Percentiles rank a stretch among this genome's conserved stretches.
phyloP scores from a whole-genome alignment of 352 stramenopile species.

The Globisporangium camurandrum region DNA sequence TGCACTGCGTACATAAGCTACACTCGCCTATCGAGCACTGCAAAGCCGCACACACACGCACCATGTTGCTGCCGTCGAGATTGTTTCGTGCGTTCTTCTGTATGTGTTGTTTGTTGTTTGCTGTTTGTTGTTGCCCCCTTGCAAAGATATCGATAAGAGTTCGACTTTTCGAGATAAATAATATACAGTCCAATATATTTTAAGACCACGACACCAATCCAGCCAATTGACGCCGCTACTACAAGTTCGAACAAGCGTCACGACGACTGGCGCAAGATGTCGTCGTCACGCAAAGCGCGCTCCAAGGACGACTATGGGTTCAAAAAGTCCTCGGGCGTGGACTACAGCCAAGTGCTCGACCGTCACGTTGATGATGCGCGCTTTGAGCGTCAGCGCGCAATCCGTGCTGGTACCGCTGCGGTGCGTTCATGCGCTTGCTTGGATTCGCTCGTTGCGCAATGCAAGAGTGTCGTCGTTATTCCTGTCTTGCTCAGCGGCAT shows the following conservation, averaged over 20 bases:
- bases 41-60: neutral
- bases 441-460: no score
- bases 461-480: no score
- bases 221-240: neutral
- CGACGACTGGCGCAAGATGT: constrained; percentile 13
- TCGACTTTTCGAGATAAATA: no score
- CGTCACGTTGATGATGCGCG: constrained; percentile 80
- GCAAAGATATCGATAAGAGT: no score
- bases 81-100: neutral
- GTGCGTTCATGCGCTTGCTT: constrained; percentile 19
- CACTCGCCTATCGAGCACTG: no score
- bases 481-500: no score
- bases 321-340: constrained; percentile 72
- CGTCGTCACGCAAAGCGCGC: constrained; percentile 17
- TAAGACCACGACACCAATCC: no score
- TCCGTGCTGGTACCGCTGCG: constrained; percentile 31
- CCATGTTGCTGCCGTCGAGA: neutral
- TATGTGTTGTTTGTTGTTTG: neutral
- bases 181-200: no score
- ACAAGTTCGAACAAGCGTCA: neutral
- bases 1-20: no score
- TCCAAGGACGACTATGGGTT: constrained; percentile 44
- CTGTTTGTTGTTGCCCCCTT: neutral
- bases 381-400: constrained; percentile 65
- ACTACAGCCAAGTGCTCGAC: constrained; percentile 78